These are phyloP conservation scores for Hygrophoropsis aurantiaca DNA, from an alignment of 768 basidiomycete genomes.

Conservation along the genomic window DNA sequence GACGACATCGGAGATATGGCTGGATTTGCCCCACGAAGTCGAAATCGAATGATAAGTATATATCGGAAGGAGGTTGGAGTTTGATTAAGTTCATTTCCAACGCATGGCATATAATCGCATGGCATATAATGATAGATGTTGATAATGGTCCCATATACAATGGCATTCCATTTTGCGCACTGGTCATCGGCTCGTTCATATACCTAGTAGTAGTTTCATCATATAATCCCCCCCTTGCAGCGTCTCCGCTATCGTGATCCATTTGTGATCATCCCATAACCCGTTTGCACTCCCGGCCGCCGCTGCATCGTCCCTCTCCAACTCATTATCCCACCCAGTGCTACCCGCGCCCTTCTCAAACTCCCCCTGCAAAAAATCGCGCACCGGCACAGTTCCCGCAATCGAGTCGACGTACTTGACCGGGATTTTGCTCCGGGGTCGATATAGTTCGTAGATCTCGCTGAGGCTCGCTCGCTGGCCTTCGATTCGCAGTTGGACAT, in stretches of 20 bases:
- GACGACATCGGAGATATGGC: constrained; percentile 27
- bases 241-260: constrained; percentile 15
- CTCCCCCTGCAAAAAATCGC: constrained; percentile 8
- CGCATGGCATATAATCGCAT: too few relatives aligned
- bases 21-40: constrained; percentile 8
- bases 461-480: constrained; percentile 12
- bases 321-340: constrained; percentile 18
- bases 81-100: too few relatives aligned
- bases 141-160: too few relatives aligned
- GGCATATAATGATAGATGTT: too few relatives aligned
- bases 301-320: constrained; percentile 11
- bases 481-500: constrained; percentile 35
- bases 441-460: constrained; percentile 12
- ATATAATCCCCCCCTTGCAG: constrained; percentile 3
- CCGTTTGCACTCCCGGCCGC: constrained; percentile 19
- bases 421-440: neutral
- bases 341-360: constrained; percentile 15
- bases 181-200: too few relatives aligned
- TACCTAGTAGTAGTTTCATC: too few relatives aligned
- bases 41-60: too few relatives aligned
- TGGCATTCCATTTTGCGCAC: too few relatives aligned
- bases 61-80: too few relatives aligned
- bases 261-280: constrained; percentile 20
- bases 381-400: neutral
- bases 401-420: neutral